Evolutionary conservation across 139 green algal species (phyloP).

Genomic region (Picochlorum sp.): DNA sequence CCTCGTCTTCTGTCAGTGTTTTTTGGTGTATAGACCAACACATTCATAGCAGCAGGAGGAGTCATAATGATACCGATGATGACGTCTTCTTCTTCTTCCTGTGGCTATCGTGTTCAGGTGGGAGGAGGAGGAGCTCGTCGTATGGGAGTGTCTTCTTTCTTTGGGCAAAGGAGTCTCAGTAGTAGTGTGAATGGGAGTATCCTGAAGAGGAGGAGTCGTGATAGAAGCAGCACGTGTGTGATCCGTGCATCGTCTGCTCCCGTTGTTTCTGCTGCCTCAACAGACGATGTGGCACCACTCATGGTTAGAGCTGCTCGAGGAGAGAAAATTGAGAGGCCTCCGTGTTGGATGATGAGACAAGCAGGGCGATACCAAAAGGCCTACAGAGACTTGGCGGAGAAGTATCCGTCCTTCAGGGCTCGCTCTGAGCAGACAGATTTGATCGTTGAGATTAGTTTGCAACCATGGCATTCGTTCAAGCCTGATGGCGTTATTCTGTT

Average conservation of each 20-base stretch:
- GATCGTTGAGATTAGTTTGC: constrained; percentile 90
- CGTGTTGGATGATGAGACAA: constrained; percentile 96
- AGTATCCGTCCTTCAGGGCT: constrained; percentile 84
- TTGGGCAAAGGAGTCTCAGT: no score
- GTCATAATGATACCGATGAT: no score
- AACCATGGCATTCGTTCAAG: constrained; percentile 74
- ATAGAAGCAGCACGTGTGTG: no score
- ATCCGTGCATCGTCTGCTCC: not conserved
- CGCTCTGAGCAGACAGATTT: constrained; percentile 90
- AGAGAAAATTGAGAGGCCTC: constrained; percentile 73
- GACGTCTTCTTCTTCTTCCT: no score
- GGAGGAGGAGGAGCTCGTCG: no score
- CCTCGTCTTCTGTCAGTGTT: no score
- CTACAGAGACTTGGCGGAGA: constrained; percentile 82
- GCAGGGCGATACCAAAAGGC: constrained; percentile 76
- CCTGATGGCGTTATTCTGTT: constrained; percentile 62
- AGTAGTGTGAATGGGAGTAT: no score
- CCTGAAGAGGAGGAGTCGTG: no score
- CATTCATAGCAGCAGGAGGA: no score
- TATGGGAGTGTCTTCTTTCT: no score
- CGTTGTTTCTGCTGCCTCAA: not conserved
- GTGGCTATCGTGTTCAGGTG: no score
- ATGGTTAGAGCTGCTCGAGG: constrained; percentile 73
- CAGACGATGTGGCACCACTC: constrained; percentile 42
- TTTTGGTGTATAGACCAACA: no score